These are phyloP conservation scores for Dothiorella sarmentorum DNA, from an alignment of 2,329 filamentous ascomycete genomes.

Conservation along the genomic window DNA sequence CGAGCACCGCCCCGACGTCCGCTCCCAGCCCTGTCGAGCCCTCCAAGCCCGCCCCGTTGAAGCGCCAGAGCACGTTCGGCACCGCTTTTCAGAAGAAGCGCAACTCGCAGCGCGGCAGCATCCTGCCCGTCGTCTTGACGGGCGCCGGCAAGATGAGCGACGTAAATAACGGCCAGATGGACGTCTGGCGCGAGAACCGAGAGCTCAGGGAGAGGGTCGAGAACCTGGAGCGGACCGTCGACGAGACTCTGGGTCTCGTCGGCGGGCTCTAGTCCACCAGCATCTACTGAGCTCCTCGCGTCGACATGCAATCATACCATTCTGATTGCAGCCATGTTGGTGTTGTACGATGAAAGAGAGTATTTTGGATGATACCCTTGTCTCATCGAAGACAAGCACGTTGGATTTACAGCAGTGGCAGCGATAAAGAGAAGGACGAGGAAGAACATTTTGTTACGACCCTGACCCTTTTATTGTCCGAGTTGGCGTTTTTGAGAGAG, in stretches of 20 bases:
- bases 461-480: background rate
- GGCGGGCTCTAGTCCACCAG: conserved; percentile 24
- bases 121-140: background rate
- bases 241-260: conserved; percentile 55
- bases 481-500: conserved; percentile 5
- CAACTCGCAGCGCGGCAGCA: background rate
- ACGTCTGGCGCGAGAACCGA: conserved; percentile 57
- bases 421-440: background rate
- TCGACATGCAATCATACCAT: background rate
- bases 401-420: background rate
- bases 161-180: conserved; percentile 32
- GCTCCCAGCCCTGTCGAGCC: conserved; percentile 4
- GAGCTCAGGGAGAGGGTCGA: conserved; percentile 51
- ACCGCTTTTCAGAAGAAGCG: conserved; percentile 26
- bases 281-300: conserved; percentile 17
- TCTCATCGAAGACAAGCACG: conserved; percentile 1
- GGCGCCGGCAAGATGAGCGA: conserved; percentile 38
- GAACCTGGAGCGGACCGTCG: conserved; percentile 53
- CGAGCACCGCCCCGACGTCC: conserved; percentile 23
- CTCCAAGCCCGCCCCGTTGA: background rate
- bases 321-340: background rate
- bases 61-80: conserved; percentile 16
- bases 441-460: background rate
- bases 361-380: conserved; percentile 11
- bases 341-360: conserved; percentile 5